phyloP scores from a whole-genome alignment of 176 grass and related monocot genomes.

The Olyra latifolia region DNA sequence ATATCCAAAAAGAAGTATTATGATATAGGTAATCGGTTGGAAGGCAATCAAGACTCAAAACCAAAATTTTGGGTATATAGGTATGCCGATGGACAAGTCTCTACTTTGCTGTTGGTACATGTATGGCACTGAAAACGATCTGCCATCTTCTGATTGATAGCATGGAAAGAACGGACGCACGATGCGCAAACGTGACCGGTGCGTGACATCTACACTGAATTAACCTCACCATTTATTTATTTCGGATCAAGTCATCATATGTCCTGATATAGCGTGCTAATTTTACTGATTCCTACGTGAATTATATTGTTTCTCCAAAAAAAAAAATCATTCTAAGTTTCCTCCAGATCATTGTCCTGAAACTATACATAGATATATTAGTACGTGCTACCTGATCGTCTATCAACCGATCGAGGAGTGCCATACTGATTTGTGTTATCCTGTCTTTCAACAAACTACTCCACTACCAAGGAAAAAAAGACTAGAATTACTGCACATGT shows the following conservation, averaged over 20 bases:
- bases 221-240: neutral
- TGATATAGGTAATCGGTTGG: too few species aligned
- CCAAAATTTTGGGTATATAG: too few species aligned
- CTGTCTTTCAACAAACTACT: neutral
- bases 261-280: neutral
- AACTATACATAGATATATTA: neutral
- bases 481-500: neutral
- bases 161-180: neutral
- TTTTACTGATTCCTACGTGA: neutral
- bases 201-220: neutral
- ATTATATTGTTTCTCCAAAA: neutral
- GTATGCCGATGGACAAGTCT: too few species aligned
- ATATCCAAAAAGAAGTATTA: too few species aligned
- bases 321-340: too few species aligned
- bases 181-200: neutral
- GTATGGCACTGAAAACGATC: neutral
- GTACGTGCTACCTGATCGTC: too few species aligned
- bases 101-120: too few species aligned
- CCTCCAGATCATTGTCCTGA: neutral
- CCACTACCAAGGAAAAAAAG: neutral
- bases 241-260: neutral
- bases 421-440: neutral
- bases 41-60: too few species aligned
- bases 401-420: neutral
- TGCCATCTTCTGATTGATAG: neutral